Evolutionary conservation across 495 filamentous ascomycete genomes (phyloP).

Genomic region (Penicillium turbatum): DNA sequence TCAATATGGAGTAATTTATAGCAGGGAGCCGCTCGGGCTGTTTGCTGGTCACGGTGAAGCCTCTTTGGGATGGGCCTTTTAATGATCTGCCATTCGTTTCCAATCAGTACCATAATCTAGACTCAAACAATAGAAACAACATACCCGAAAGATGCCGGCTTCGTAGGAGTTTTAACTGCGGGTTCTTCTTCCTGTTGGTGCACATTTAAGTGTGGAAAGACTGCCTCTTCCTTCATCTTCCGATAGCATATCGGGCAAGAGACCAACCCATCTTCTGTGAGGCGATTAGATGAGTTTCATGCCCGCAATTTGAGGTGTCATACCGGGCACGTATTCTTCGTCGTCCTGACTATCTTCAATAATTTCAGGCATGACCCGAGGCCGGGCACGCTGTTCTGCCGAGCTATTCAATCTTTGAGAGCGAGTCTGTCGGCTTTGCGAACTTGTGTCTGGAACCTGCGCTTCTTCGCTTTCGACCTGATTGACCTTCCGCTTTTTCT

Average conservation of each 20-base stretch:
- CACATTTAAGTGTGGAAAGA: constrained; percentile 72
- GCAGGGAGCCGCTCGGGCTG: constrained; percentile 62
- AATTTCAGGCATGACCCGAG: constrained; percentile 15
- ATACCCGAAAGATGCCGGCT: constrained; percentile 30
- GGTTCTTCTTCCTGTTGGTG: constrained; percentile 11
- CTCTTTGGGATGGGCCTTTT: constrained; percentile 14
- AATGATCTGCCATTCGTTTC: constrained; percentile 18
- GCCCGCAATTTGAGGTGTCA: background rate
- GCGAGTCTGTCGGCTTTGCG: constrained; percentile 39
- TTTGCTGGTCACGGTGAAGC: constrained; percentile 20
- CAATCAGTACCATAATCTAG: constrained; percentile 9
- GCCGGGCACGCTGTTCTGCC: background rate
- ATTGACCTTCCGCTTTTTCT: constrained; percentile 44
- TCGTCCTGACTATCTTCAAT: constrained; percentile 41
- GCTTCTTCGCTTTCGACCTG: constrained; percentile 23
- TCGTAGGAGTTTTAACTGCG: constrained; percentile 14
- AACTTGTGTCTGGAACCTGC: constrained; percentile 6
- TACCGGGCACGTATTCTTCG: constrained; percentile 28
- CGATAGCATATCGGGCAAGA: constrained; percentile 75
- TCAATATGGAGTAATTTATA: constrained; percentile 76
- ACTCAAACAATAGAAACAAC: constrained; percentile 4
- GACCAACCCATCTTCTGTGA: constrained; percentile 66
- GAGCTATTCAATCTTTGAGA: constrained; percentile 17
- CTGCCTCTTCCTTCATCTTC: constrained; percentile 69
- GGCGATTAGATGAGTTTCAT: constrained; percentile 25